Base-by-base conservation (phyloP, 331 rosid genomes). In the Arachis monticola region DNA sequence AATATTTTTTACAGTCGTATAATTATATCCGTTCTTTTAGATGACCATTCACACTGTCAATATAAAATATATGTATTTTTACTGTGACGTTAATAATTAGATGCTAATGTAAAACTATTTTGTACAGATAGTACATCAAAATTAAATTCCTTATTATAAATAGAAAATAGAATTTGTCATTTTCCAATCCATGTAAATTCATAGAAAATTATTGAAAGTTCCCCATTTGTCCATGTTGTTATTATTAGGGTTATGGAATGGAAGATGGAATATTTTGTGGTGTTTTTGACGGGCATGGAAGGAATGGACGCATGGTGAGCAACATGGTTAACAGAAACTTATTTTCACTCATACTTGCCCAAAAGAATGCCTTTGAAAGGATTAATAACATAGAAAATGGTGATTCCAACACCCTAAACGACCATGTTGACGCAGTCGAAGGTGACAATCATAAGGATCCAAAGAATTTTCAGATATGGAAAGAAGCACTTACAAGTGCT, bases 261-360 rank as follows among this genome's bases (percentile, higher is more conserved):
- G 75, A 73, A 74, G 85, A 62, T 60, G 85, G 80, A 52, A 74
- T 77, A 59, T 76, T 84, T 51, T 78, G 88, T 64, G 95, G 92
- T 22, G 95, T 89, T 9, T 87, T 89, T 79, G 95, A 91, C 74
- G 97, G 97, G 50, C 97, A 89, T 84, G 97, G 97, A 70, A 73
- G n/a, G 72, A 84, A 83, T 60, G 97, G 97, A 46, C 95, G 80
- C 59, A 10, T 51, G 60, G 92, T 86, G 63, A 91, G 95, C 86
- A 77, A 84, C 64, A 52, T 89, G 31, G 91, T 89, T 56, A 87
- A 77, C 30, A 74, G 9, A 30, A 70, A 57, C 53, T 72, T 91
- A 13, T 87, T 91, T 2, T 66, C 72, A 27, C 85, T 89, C 14
- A 67, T 89, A 45, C 80, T 77, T 6, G 72, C 59, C 76, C 85